Base-by-base conservation (phyloP, 2,329 filamentous ascomycete species). In the Fusarium austroafricanum region DNA sequence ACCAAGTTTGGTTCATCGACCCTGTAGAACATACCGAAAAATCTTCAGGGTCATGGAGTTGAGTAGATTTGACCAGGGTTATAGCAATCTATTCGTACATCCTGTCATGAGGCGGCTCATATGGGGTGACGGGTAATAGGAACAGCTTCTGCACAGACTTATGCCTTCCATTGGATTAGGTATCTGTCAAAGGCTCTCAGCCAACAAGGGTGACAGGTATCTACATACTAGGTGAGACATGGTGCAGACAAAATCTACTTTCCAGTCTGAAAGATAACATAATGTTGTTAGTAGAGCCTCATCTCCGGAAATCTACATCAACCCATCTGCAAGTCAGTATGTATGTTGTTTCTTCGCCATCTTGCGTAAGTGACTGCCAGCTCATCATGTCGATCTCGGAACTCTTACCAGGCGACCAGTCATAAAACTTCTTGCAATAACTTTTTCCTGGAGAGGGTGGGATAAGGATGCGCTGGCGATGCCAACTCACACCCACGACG, bases 401-500 rank as follows among this genome's bases (percentile, higher is more conserved):
- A 29, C 40, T 47, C 47, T 57, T 50, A 40, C 53, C 40, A 51
- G 20, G 23, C 38, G 55, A 55, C 68, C 70, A 71, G 42, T 71
- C 51, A 65, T 20, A 33, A 26, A 26, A 49, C 55, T 52, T 50
- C 37, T 57, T 40, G 53, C 39, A 69, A 49, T 20, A 40, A 58
- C 55, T 55, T 70, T 35, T 51, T 44, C 37, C 38, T 26, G 47
- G 38, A 50, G 51, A 59, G 49, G 67, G 59, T 70, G 64, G 71
- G 61, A 69, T 65, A 65, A 54, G 56, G 69, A 74, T 74, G 72
- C 72, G 72, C 58, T 74, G 72, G 69, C 72, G 61, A 68, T 74
- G 71, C 72, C 72, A 74, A 68, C 72, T 66, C 72, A 73, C 53
- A 59, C 47, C 54, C 50, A 46, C 31, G 31, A 61, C 39, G 53